A percentile compares a stretch with the other conserved stretches of the same genome.
Evolutionary conservation across 345 rosid genomes (phyloP).

Genomic region (Dipteronia sinensis): DNA sequence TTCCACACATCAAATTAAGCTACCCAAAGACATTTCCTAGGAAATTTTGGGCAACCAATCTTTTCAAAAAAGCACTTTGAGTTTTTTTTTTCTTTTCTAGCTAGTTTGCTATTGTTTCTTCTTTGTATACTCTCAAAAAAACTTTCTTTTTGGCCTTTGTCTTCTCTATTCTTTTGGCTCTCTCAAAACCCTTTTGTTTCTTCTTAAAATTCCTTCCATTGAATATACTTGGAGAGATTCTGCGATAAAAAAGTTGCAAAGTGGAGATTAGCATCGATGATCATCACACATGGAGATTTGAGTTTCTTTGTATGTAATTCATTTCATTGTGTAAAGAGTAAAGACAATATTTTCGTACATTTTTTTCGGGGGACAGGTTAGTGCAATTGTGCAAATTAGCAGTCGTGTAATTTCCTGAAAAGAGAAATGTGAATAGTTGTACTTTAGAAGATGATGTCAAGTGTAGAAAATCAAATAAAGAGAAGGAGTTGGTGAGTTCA

Average conservation of each 20-base stretch:
- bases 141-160: not conserved
- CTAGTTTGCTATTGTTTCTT: not conserved
- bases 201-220: not conserved
- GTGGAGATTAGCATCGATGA: not conserved
- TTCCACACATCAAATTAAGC: constrained; percentile 11
- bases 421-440: constrained; percentile 41
- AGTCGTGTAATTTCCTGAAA: constrained; percentile 13
- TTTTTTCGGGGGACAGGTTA: constrained; percentile 23
- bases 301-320: constrained; percentile 12
- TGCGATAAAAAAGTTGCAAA: constrained; percentile 22
- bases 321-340: not conserved
- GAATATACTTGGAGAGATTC: not conserved
- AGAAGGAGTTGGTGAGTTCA: constrained; percentile 14
- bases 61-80: not conserved
- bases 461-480: constrained; percentile 12
- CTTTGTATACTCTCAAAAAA: not conserved
- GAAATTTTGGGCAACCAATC: constrained; percentile 27
- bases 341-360: not conserved
- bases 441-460: not conserved
- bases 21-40: constrained; percentile 13
- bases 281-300: not conserved
- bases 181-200: not conserved
- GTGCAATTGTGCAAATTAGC: constrained; percentile 22
- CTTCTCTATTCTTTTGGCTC: not conserved
- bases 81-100: too few relatives aligned